Conservation (phyloP, 2,329 filamentous ascomycete species). For the Hyphodiscus sp. region DNA sequence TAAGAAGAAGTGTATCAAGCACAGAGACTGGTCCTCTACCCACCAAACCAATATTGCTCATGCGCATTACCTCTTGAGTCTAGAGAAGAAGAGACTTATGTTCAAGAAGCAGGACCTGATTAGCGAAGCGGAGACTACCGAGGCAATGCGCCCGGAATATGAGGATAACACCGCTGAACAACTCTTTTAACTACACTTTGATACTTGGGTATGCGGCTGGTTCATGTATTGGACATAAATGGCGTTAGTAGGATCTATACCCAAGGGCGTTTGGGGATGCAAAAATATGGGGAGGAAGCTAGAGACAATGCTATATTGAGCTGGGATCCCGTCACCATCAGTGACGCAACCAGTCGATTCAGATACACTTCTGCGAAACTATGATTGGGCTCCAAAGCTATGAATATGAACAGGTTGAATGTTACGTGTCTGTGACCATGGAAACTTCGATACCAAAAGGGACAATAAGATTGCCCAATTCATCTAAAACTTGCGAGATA, state of each 20-base stretch:
- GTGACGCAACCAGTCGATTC: no score
- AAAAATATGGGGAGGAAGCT: background rate
- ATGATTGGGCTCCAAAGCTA: no score
- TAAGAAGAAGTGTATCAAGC: slow-evolving; percentile 23
- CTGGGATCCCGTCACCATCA: no score
- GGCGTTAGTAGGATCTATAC: background rate
- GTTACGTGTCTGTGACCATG: no score
- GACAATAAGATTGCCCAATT: no score
- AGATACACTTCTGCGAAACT: no score
- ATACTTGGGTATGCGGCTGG: background rate
- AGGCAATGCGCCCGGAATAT: slow-evolving; percentile 25
- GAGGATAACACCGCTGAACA: slow-evolving; percentile 20
- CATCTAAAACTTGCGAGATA: no score
- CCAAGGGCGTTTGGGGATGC: no score
- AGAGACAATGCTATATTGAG: no score
- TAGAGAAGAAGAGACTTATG: slow-evolving; percentile 16
- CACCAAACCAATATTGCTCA: slow-evolving; percentile 19
- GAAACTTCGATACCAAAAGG: no score
- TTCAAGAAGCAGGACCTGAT: slow-evolving; percentile 20
- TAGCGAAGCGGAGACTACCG: slow-evolving; percentile 26
- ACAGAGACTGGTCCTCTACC: slow-evolving; percentile 21
- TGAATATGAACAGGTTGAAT: no score
- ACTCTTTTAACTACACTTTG: slow-evolving; percentile 13
- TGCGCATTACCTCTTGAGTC: slow-evolving; percentile 11
- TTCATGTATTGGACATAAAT: no score